Percentiles rank a stretch among this genome's conserved stretches.
phyloP scores from a whole-genome alignment of 2,329 filamentous ascomycete genomes.

The Fusarium buharicum region DNA sequence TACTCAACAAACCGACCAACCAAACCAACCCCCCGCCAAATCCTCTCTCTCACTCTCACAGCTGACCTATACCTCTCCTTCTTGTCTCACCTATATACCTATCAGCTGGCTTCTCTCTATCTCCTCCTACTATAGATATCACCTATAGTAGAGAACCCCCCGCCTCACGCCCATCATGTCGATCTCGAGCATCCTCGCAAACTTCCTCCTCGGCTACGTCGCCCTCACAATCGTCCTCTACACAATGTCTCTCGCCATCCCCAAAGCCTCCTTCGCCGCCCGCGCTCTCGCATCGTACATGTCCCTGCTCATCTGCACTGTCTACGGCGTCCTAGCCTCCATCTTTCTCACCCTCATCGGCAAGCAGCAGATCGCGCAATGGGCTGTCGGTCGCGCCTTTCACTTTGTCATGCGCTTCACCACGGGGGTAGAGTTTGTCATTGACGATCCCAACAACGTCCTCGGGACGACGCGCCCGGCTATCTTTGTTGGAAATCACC shows the following conservation, averaged over 20 bases:
- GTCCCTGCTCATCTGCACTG: constrained; percentile 67
- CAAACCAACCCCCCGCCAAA: constrained; percentile 3
- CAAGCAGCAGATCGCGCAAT: constrained; percentile 82
- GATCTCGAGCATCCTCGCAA: constrained; percentile 53
- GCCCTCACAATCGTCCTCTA: constrained; percentile 67
- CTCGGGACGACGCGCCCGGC: constrained; percentile 78
- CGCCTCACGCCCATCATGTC: constrained; percentile 48
- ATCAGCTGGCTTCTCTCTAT: constrained; percentile 1
- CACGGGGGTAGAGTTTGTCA: constrained; percentile 81
- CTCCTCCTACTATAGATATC: constrained; percentile 6
- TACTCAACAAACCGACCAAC: constrained; percentile 24
- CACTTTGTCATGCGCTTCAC: constrained; percentile 78
- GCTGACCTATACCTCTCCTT: constrained; percentile 1
- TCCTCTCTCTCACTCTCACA: neutral
- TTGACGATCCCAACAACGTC: constrained; percentile 73
- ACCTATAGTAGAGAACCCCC: neutral
- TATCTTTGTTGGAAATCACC: constrained; percentile 94
- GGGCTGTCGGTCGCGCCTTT: constrained; percentile 82
- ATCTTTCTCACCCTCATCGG: constrained; percentile 76
- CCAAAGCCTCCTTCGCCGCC: constrained; percentile 73
- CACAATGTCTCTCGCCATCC: constrained; percentile 67
- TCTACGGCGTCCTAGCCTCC: constrained; percentile 80
- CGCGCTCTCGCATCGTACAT: constrained; percentile 75
- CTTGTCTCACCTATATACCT: constrained; percentile 18
- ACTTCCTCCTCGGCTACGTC: constrained; percentile 63